phyloP scores from a whole-genome alignment of 495 filamentous ascomycete genomes.

The Opeltia flavorubescens region DNA sequence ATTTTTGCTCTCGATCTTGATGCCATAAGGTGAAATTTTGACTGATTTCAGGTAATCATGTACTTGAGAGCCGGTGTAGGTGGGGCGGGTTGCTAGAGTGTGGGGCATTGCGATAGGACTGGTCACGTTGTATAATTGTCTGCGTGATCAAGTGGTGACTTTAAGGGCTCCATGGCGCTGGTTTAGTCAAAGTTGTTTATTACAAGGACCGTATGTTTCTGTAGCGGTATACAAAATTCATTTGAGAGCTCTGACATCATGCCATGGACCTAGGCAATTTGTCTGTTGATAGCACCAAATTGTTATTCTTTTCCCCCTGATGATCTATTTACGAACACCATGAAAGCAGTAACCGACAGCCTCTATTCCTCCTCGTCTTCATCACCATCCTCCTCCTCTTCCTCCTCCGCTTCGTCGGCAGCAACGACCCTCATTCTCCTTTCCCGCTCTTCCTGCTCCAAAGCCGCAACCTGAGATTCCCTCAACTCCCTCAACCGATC shows the following conservation, averaged over 20 bases:
- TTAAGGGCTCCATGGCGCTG: too few relatives aligned
- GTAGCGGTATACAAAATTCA: too few relatives aligned
- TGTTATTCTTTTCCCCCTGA: too few relatives aligned
- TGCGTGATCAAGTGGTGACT: not conserved
- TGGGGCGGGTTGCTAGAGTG: not conserved
- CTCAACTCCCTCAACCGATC: conserved; percentile 52
- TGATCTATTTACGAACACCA: too few relatives aligned
- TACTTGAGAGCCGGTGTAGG: conserved; percentile 8
- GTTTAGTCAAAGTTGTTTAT: too few relatives aligned
- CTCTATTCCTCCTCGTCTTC: conserved; percentile 15
- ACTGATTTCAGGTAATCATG: conserved; percentile 9
- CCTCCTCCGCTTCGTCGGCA: conserved; percentile 27
- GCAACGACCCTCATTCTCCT: conserved; percentile 27
- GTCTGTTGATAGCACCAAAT: too few relatives aligned
- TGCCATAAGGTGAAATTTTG: too few relatives aligned
- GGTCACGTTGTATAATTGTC: not conserved
- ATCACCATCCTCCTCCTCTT: conserved; percentile 22
- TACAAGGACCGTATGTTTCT: too few relatives aligned
- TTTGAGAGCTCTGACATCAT: too few relatives aligned
- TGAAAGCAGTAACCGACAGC: too few relatives aligned
- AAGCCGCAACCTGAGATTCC: conserved; percentile 37
- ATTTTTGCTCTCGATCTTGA: too few relatives aligned
- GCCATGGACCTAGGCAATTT: too few relatives aligned
- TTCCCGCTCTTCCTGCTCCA: conserved; percentile 47
- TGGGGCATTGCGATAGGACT: not conserved